These are phyloP conservation scores for Halteria grandinella DNA, from an alignment of 73 alveolate genomes.

Conservation along the genomic window DNA sequence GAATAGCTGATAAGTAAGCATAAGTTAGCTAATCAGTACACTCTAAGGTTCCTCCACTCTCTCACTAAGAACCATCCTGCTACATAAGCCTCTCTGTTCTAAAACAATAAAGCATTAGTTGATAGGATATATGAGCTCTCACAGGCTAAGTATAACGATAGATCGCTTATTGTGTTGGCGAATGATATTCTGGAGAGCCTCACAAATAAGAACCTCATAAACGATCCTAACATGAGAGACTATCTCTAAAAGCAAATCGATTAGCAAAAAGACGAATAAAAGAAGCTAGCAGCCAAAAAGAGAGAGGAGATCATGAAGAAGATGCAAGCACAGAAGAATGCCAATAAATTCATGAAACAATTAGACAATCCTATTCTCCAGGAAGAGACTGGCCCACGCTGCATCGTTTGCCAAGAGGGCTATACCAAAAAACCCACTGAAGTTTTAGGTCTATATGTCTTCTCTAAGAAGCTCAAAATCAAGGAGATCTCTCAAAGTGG, in stretches of 20 bases:
- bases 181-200: conserved; percentile 36
- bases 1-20: not conserved
- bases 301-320: conserved; percentile 61
- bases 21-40: conserved; percentile 13
- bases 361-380: conserved; percentile 8
- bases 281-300: conserved; percentile 54
- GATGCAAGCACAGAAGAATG: conserved; percentile 44
- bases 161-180: conserved; percentile 29
- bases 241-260: conserved; percentile 17
- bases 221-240: conserved; percentile 9
- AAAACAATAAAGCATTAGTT: not conserved
- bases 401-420: conserved; percentile 79
- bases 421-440: conserved; percentile 73
- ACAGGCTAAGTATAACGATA: conserved; percentile 46
- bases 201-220: conserved; percentile 19
- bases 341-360: conserved; percentile 43
- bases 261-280: conserved; percentile 18
- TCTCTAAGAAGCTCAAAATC: conserved; percentile 31
- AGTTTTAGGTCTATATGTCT: conserved; percentile 69
- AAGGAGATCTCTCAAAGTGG: conserved; percentile 30
- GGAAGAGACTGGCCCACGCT: conserved; percentile 66
- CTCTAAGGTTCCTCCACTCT: conserved; percentile 20
- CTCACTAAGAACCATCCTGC: conserved; percentile 33
- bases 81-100: conserved; percentile 30
- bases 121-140: conserved; percentile 26